Evolutionary conservation across 2,329 filamentous ascomycete genomes (phyloP), one percentile per base, ranked within the genome.

Genomic region (Bipolaris cookei): DNA sequence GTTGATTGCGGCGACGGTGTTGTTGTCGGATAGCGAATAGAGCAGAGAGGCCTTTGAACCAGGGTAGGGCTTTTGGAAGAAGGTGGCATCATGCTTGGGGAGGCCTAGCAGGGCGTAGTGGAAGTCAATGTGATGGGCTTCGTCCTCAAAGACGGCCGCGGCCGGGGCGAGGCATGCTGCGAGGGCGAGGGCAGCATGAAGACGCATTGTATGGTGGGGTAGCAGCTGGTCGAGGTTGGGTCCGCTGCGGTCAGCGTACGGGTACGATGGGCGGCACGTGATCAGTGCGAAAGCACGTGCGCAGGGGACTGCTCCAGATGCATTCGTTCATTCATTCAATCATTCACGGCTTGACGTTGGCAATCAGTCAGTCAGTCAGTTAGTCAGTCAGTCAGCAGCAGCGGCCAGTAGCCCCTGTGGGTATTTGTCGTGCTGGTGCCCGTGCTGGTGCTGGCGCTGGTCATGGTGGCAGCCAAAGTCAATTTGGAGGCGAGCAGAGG

Each of bases 121-220:
- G 80, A 92, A 98, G 79, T 99, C 95, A 76, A 96, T 86, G 69
- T 91, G 85, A 80, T 88, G 93, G 66, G 96, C 92, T 77, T 99
- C 94, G 74, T 99, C 95, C 66, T 86, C 83, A 80, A 92, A 97
- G 58, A 98, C 87, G 64, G 92, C 91, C 71, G 78, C 74, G 49
- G 85, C 80, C 72, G 82, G 71, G 67, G 81, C 80, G 69, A 87
- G 75, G 56, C 74, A 73, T 60, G 75, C 74, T 69, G 71, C 69
- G 59, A 75, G 64, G 64, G 66, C 61, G 45, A 76, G 59, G 34
- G 69, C 68, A 68, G 67, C 74, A 74, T 72, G 57, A 51, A 76
- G 52, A 67, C 72, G 75, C 75, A 77, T 77, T 54, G 70, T 77
- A 51, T 28, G 50, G 60, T 63, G 56, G 63, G 53, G 45, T 56